A percentile compares a stretch with the other conserved stretches of the same genome.
Conservation (phyloP, 2,329 filamentous ascomycete genomes). For the Monilinia fructigena region DNA sequence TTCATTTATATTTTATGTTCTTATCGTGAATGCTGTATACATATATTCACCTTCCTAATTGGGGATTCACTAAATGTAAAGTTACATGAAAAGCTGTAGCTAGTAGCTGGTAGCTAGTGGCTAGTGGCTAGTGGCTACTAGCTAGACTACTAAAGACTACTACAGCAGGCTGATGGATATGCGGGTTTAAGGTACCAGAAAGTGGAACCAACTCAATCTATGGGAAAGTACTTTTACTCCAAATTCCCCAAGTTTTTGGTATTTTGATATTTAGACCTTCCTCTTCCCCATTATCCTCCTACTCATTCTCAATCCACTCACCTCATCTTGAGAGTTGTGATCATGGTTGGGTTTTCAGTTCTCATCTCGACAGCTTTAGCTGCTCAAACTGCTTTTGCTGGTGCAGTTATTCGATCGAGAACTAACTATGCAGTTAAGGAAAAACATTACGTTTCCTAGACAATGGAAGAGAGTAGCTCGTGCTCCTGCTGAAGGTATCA, state of each 20-base stretch:
- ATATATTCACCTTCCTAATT: conserved; percentile 13
- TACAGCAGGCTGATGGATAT: background rate
- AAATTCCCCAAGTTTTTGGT: background rate
- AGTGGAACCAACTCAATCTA: background rate
- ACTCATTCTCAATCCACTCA: background rate
- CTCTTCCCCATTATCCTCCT: background rate
- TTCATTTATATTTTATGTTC: conserved; percentile 1
- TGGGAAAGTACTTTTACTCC: background rate
- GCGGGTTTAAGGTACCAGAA: background rate
- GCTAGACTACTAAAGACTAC: too few species aligned
- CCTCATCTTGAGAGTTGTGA: conserved; percentile 5
- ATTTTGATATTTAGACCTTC: background rate
- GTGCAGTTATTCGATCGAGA: conserved; percentile 23
- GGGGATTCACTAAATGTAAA: background rate
- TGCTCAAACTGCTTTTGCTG: conserved; percentile 19
- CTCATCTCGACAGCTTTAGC: conserved; percentile 23
- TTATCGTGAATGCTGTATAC: conserved; percentile 22
- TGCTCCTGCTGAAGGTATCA: conserved; percentile 48
- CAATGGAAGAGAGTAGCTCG: conserved; percentile 50
- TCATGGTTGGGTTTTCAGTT: conserved; percentile 21
- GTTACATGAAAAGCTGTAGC: conserved; percentile 10
- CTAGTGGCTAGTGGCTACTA: too few species aligned
- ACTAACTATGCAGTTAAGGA: conserved; percentile 54
- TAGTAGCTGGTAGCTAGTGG: background rate
- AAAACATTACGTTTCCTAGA: conserved; percentile 51